Evolutionary conservation across 495 filamentous ascomycete genomes (phyloP).

Genomic region (Lasiosphaeria hispida): DNA sequence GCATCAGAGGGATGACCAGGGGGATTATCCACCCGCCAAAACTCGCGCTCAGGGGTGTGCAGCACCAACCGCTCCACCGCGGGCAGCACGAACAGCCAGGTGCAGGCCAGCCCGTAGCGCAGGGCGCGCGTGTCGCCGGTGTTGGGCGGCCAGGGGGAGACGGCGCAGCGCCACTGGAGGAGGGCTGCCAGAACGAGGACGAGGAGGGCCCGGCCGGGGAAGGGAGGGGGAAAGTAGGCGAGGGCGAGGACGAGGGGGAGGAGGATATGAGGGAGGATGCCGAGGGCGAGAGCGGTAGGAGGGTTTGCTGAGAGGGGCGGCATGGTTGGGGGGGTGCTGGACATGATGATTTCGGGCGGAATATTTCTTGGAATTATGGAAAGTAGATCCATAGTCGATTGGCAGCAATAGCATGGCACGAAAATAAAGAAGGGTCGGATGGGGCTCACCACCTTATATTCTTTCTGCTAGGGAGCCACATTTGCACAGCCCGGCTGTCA

Average conservation of each 20-base stretch:
- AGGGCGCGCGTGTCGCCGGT: constrained; percentile 9
- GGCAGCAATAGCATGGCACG: too few relatives aligned
- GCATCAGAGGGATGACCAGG: too few relatives aligned
- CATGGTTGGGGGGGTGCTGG: neutral
- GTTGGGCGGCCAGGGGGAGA: constrained; percentile 22
- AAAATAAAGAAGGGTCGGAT: too few relatives aligned
- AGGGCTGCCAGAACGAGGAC: constrained; percentile 8
- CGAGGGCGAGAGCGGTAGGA: neutral
- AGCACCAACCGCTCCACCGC: constrained; percentile 8
- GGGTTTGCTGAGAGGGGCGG: neutral
- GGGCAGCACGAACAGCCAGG: constrained; percentile 22
- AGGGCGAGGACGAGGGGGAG: constrained; percentile 11
- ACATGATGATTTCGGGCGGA: neutral
- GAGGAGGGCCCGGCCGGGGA: constrained; percentile 9
- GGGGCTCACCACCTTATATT: too few relatives aligned
- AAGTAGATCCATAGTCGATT: too few relatives aligned
- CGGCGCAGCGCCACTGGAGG: constrained; percentile 8
- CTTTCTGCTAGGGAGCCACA: too few relatives aligned
- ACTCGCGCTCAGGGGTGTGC: constrained; percentile 16
- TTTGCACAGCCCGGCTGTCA: neutral
- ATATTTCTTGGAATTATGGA: too few relatives aligned
- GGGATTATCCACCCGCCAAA: constrained; percentile 9
- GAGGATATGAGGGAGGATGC: constrained; percentile 18
- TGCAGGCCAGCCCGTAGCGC: constrained; percentile 13
- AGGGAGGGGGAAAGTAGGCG: constrained; percentile 12